Evolutionary conservation across 345 rosid species (phyloP).

Genomic region (Dipteronia sinensis): DNA sequence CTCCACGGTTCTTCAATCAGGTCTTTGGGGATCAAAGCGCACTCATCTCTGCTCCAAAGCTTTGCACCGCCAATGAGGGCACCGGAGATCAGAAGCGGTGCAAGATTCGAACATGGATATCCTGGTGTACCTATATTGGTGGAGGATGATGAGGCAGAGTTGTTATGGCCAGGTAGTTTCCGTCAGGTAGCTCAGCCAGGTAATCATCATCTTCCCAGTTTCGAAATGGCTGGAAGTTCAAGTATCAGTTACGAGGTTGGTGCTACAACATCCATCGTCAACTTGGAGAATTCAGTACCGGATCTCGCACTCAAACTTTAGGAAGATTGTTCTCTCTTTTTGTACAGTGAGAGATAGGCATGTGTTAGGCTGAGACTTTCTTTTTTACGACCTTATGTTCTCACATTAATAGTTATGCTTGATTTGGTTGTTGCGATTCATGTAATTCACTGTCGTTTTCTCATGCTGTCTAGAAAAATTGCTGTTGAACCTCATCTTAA

Average conservation of each 20-base stretch:
- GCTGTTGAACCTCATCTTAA: background rate
- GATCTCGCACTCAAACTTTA: slow-evolving; percentile 71
- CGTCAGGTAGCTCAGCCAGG: slow-evolving; percentile 42
- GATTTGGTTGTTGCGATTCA: slow-evolving; percentile 14
- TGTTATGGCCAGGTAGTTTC: slow-evolving; percentile 81
- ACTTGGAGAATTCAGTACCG: slow-evolving; percentile 49
- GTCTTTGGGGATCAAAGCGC: slow-evolving; percentile 65
- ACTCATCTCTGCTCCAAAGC: slow-evolving; percentile 50
- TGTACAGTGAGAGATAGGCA: slow-evolving; percentile 27
- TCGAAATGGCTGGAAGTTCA: slow-evolving; percentile 34
- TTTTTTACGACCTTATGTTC: background rate
- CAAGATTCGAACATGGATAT: slow-evolving; percentile 53
- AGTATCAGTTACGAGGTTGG: slow-evolving; percentile 36
- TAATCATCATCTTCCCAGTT: slow-evolving; percentile 26
- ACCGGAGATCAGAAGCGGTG: slow-evolving; percentile 45
- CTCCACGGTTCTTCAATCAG: slow-evolving; percentile 56
- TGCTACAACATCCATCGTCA: slow-evolving; percentile 26
- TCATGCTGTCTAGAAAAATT: background rate
- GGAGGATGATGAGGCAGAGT: slow-evolving; percentile 63
- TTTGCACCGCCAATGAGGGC: slow-evolving; percentile 35
- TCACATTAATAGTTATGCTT: background rate
- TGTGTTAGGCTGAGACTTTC: background rate
- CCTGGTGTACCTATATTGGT: slow-evolving; percentile 46
- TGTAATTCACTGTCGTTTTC: slow-evolving; percentile 9
- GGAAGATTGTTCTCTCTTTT: slow-evolving; percentile 20